A percentile compares a stretch with the other conserved stretches of the same genome.
Conservation (phyloP, 768 basidiomycete species). For the Termitomyces sp. region DNA sequence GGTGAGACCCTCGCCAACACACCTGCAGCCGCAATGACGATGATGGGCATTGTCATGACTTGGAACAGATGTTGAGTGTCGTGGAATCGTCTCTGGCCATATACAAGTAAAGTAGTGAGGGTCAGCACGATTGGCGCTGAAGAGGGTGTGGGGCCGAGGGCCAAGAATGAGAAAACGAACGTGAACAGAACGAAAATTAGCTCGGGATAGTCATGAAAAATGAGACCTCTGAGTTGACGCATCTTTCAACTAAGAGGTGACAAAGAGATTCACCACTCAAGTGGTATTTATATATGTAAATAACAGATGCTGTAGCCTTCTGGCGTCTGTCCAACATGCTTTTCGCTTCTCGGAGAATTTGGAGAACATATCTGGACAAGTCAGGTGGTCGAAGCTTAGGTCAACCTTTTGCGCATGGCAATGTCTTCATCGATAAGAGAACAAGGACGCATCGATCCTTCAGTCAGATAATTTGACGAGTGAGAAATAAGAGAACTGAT, state of each 20-base stretch:
- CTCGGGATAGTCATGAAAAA: slow-evolving; percentile 26
- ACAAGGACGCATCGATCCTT: neutral
- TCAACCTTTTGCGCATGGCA: neutral
- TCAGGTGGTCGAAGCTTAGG: neutral
- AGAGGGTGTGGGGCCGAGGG: slow-evolving; percentile 20
- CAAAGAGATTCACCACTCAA: neutral
- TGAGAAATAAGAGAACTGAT: neutral
- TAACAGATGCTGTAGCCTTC: neutral
- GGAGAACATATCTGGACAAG: neutral
- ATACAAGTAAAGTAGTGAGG: slow-evolving; percentile 31
- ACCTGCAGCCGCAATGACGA: slow-evolving; percentile 34
- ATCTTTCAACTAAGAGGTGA: slow-evolving; percentile 12
- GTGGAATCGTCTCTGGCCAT: slow-evolving; percentile 29
- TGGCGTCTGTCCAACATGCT: neutral
- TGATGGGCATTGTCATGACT: slow-evolving; percentile 27
- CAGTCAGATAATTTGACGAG: neutral
- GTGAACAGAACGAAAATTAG: slow-evolving; percentile 19
- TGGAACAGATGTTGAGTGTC: slow-evolving; percentile 16
- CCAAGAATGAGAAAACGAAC: slow-evolving; percentile 19
- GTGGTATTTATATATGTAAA: neutral
- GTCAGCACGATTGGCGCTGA: slow-evolving; percentile 18
- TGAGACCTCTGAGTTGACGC: slow-evolving; percentile 17
- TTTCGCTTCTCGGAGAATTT: neutral
- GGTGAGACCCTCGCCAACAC: slow-evolving; percentile 37
- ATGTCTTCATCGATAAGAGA: neutral